A percentile compares a stretch with the other conserved stretches of the same genome.
Conservation (phyloP, 192 early-diverging fungal genomes). For the Dispira simplex region DNA sequence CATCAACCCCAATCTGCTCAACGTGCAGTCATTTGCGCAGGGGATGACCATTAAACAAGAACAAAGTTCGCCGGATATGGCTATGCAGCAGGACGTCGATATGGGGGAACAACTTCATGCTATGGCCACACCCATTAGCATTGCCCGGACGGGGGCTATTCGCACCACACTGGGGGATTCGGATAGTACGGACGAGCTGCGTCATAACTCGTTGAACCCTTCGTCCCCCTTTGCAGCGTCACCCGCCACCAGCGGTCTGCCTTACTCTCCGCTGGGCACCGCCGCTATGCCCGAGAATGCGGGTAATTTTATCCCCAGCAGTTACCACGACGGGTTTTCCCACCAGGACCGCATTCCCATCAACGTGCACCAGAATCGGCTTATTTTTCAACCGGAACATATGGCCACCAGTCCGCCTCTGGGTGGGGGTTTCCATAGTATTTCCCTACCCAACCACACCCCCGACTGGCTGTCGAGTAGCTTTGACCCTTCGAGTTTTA, state of each 20-base stretch:
- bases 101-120: slow-evolving; percentile 22
- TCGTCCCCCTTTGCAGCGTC: slow-evolving; percentile 4
- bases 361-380: slow-evolving; percentile 3
- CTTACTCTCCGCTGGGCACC: slow-evolving; percentile 1
- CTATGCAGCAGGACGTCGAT: slow-evolving; percentile 22
- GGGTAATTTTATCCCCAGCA: slow-evolving; percentile 12
- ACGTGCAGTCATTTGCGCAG: slow-evolving; percentile 23
- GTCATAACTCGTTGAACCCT: slow-evolving; percentile 6
- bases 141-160: slow-evolving; percentile 18
- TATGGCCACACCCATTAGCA: slow-evolving; percentile 21
- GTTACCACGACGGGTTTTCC: slow-evolving; percentile 16
- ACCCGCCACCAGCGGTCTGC: slow-evolving; percentile 1
- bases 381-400: slow-evolving; percentile 18
- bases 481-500: slow-evolving; percentile 22
- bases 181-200: slow-evolving; percentile 6
- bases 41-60: slow-evolving; percentile 20
- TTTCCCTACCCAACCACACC: slow-evolving; percentile 35
- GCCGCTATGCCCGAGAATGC: not conserved
- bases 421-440: slow-evolving; percentile 32
- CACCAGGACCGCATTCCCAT: slow-evolving; percentile 24
- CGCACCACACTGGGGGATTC: not conserved
- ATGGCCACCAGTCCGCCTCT: slow-evolving; percentile 15
- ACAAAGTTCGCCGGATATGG: slow-evolving; percentile 19
- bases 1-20: slow-evolving; percentile 25
- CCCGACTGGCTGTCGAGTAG: slow-evolving; percentile 28